phyloP scores from a whole-genome alignment of 169 alveolate species.

The Plasmodium adleri region DNA sequence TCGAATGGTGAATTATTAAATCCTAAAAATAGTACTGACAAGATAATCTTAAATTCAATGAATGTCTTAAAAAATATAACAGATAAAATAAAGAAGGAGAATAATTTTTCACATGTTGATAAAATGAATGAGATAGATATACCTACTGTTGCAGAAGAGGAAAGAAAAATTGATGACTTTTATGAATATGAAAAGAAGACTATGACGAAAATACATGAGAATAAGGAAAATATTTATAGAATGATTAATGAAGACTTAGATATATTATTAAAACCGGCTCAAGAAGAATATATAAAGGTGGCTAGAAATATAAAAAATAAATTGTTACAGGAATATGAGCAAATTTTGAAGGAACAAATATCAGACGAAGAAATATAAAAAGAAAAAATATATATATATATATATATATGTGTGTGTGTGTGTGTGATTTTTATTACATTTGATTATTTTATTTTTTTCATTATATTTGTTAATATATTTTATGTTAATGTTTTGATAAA shows the following conservation, averaged over 20 bases:
- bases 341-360: constrained; percentile 41
- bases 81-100: constrained; percentile 38
- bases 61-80: constrained; percentile 50
- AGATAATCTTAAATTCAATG: constrained; percentile 22
- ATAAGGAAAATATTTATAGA: constrained; percentile 50
- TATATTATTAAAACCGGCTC: constrained; percentile 57
- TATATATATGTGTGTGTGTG: too few relatives aligned
- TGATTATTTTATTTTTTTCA: too few relatives aligned
- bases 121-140: constrained; percentile 26
- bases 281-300: constrained; percentile 64
- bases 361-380: constrained; percentile 11
- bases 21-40: not conserved
- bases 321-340: constrained; percentile 55
- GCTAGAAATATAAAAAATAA: constrained; percentile 50
- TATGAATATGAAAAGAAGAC: constrained; percentile 58
- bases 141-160: constrained; percentile 55
- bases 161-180: constrained; percentile 63
- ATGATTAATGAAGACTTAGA: constrained; percentile 66
- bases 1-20: not conserved
- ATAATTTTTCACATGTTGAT: not conserved
- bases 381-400: too few relatives aligned
- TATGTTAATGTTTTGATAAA: too few relatives aligned
- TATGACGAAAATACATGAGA: constrained; percentile 25
- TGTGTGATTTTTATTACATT: too few relatives aligned
- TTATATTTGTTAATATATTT: too few relatives aligned